Evolutionary conservation across 306 rosid species (phyloP), one percentile per base, ranked within the genome.

Genomic region (Cicer chorassanicum): DNA sequence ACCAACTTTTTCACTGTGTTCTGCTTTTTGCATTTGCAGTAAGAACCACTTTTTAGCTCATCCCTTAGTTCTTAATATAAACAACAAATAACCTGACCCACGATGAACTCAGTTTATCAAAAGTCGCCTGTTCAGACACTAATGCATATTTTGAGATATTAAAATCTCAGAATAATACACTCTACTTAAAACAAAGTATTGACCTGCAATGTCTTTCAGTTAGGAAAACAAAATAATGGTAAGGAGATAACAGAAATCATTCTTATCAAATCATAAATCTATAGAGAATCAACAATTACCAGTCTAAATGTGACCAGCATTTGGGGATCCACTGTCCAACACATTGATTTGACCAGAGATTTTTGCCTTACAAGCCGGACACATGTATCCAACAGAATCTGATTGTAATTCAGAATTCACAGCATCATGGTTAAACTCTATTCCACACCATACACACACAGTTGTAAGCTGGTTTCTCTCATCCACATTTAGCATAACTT

Each of bases 341-440:
- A 81, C 88, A 81, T 81, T 75, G 62, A 85, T 65, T 68, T 88
- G 88, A 81, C 90, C 90, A 68, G 97, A 87, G 54, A 84, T 87
- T 77, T 80, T 91, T 50, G 84, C 87, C 80, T 91, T 91, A 85
- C 92, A 91, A 54, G 82, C 76, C 39, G 87, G 86, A 85, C 97
- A 91, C 88, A 91, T 89, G 80, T 89, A 89, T 68, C 92, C 97
- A 3, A 89, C 92, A 8, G 97, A 89, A 84, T 87, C 95, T 6
- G 91, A 74, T 65, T 87, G 95, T 54, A 91, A 75, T 73, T 87
- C 95, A 56, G 88, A 82, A 78, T 76, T 91, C 60, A 74, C 84
- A 73, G 84, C 82, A 68, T 89, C 92, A 44, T 84, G 90, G 69
- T 72, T 75, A 81, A 91, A 89, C 80, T 84, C 88, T 64, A 82